Percentiles rank a stretch among this genome's conserved stretches.
Conservation (phyloP, 805 yeast species). For the Candida dendrica region DNA sequence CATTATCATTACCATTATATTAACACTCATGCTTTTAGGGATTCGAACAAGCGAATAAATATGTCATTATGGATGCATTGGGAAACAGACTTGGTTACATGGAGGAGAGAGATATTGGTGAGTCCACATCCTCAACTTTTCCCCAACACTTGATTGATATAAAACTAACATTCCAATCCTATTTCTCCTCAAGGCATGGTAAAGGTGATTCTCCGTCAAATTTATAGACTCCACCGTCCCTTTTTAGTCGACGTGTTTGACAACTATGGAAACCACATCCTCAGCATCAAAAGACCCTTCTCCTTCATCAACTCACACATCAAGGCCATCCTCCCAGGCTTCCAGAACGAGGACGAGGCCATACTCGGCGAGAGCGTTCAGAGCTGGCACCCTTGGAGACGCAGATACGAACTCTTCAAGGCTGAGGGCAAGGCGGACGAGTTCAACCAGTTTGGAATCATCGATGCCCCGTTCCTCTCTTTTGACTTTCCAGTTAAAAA, state of each 20-base stretch:
- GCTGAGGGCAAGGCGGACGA: conserved; percentile 24
- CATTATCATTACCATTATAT: too few species aligned
- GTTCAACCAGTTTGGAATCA: conserved; percentile 74
- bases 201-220: conserved; percentile 72
- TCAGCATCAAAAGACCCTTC: conserved; percentile 76
- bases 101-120: conserved; percentile 73
- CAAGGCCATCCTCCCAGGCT: conserved; percentile 59
- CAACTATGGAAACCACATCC: conserved; percentile 46
- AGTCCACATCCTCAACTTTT: too few species aligned
- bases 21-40: conserved; percentile 44
- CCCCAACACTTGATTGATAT: too few species aligned
- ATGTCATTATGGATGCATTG: conserved; percentile 60
- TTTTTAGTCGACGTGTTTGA: conserved; percentile 69
- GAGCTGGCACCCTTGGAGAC: conserved; percentile 92
- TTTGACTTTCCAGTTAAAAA: conserved; percentile 78
- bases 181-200: conserved; percentile 16
- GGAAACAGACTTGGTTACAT: conserved; percentile 77
- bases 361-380: conserved; percentile 83
- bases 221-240: conserved; percentile 82
- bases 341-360: conserved; percentile 33
- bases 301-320: conserved; percentile 86
- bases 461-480: conserved; percentile 81
- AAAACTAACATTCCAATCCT: too few species aligned
- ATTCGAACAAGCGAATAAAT: conserved; percentile 84
- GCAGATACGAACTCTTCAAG: conserved; percentile 75